These are phyloP conservation scores for Chalciporus piperatoides DNA, from an alignment of 1,284 basidiomycete species.

Conservation along the genomic window DNA sequence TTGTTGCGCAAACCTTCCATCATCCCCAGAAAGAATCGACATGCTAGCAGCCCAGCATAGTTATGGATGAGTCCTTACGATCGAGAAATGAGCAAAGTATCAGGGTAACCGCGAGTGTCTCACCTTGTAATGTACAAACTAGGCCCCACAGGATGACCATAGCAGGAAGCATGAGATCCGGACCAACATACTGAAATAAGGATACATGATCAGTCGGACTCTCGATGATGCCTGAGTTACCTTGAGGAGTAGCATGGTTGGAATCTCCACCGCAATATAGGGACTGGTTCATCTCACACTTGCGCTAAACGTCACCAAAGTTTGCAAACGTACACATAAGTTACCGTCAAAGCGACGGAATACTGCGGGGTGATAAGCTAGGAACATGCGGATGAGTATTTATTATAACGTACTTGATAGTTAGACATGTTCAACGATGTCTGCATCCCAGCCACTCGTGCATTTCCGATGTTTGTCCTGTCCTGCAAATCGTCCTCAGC, in stretches of 20 bases:
- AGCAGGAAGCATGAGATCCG: slow-evolving; percentile 52
- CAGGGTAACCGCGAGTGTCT: not conserved
- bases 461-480: slow-evolving; percentile 54
- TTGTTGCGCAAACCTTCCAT: slow-evolving; percentile 44
- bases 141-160: slow-evolving; percentile 58
- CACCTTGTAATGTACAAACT: slow-evolving; percentile 54
- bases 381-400: not conserved
- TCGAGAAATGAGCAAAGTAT: slow-evolving; percentile 1
- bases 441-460: slow-evolving; percentile 56
- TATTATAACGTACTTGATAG: slow-evolving; percentile 38
- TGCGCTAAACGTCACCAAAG: not conserved
- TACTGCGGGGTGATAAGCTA: slow-evolving; percentile 32
- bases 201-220: not conserved
- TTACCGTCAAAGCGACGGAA: slow-evolving; percentile 50
- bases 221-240: slow-evolving; percentile 25
- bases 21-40: slow-evolving; percentile 64
- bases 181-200: slow-evolving; percentile 46
- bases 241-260: slow-evolving; percentile 55
- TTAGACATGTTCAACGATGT: slow-evolving; percentile 49
- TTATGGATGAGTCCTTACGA: slow-evolving; percentile 47
- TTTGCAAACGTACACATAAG: slow-evolving; percentile 40
- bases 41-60: slow-evolving; percentile 52
- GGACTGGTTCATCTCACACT: slow-evolving; percentile 36
- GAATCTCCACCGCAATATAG: slow-evolving; percentile 55
- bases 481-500: slow-evolving; percentile 15